Percentiles rank a stretch among this genome's conserved stretches.
Conservation (phyloP, 495 filamentous ascomycete genomes). For the Pyronema domesticum region DNA sequence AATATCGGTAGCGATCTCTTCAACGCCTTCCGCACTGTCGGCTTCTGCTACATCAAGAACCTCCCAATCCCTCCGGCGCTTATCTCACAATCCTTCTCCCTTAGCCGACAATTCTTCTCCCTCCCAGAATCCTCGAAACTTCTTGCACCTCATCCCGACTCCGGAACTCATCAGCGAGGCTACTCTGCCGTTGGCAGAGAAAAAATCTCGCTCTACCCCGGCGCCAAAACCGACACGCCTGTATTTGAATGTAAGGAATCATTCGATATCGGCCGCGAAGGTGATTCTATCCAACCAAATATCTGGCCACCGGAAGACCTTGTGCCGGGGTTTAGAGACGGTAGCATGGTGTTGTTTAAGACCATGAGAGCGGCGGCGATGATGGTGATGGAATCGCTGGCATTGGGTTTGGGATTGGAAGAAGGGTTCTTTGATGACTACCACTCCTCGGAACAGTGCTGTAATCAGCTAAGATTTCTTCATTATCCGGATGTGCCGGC, state of each 20-base stretch:
- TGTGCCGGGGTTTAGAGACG: conserved; percentile 49
- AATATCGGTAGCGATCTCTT: neutral
- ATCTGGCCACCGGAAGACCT: conserved; percentile 57
- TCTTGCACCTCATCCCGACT: no score
- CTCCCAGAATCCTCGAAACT: no score
- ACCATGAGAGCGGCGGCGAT: conserved; percentile 56
- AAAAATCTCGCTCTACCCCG: conserved; percentile 1
- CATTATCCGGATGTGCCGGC: conserved; percentile 64
- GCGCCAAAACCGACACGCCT: neutral
- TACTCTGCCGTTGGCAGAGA: neutral
- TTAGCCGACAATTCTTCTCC: neutral
- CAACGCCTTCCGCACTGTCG: neutral
- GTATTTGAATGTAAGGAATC: conserved; percentile 36
- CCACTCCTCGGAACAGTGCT: conserved; percentile 45
- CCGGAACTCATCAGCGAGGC: neutral
- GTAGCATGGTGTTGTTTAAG: conserved; percentile 55
- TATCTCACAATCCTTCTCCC: neutral
- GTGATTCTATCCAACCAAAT: conserved; percentile 39
- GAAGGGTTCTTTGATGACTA: conserved; percentile 45
- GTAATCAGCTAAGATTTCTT: conserved; percentile 71
- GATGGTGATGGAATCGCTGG: conserved; percentile 73
- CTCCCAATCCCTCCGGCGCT: neutral
- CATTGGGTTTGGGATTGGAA: conserved; percentile 54
- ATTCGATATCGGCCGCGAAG: conserved; percentile 50
- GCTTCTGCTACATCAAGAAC: neutral